Evolutionary conservation across 768 basidiomycete species (phyloP), one percentile per base, ranked within the genome.

Genomic region (Mycena latifolia): DNA sequence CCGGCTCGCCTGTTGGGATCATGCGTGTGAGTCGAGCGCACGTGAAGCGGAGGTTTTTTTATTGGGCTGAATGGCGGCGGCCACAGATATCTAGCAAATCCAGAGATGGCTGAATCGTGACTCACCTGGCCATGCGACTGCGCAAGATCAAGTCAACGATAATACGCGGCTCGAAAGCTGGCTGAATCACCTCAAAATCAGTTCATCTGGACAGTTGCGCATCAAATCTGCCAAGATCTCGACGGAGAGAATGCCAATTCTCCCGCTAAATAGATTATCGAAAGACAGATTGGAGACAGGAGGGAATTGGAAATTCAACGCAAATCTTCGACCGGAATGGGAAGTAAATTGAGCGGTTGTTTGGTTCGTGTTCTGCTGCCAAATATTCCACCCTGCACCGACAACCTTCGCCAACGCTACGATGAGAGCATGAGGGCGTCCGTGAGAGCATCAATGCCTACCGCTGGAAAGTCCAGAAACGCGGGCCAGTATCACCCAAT

Each of bases 221-320:
- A 59, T 65, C 64, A 60, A 48, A n/a, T n/a, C n/a, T 55, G 22
- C 31, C 43, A 37, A 65, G 57, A 65, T 65, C 64, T 65, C 64
- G 64, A 65, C 64, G 35, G 33, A 51, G n/a, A n/a, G 18, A 48
- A n/a, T n/a, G n/a, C 41, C 31, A 62, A 50, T 29, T 39, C n/a
- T n/a, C n/a, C 25, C n/a, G 18, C 31, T 52, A 15, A 33, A 46
- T n/a, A 45, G 24, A 37, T 46, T 35, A 45, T 45, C 41, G 46
- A 41, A 51, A 37, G 14, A n/a, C 29, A 11, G 35, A n/a, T n/a
- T n/a, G n/a, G n/a, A n/a, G n/a, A n/a, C n/a, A 45, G 35, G 43
- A 2, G 22, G 7, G 46, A 58, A 48, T 59, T 65, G 45, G 54
- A 65, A 54, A 59, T 51, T n/a, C n/a, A n/a, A n/a, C n/a, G 17